Percentiles rank a stretch among this genome's conserved stretches.
These are phyloP conservation scores for Sclerotinia spermophila DNA, from an alignment of 2,329 filamentous ascomycete species.

Conservation along the genomic window DNA sequence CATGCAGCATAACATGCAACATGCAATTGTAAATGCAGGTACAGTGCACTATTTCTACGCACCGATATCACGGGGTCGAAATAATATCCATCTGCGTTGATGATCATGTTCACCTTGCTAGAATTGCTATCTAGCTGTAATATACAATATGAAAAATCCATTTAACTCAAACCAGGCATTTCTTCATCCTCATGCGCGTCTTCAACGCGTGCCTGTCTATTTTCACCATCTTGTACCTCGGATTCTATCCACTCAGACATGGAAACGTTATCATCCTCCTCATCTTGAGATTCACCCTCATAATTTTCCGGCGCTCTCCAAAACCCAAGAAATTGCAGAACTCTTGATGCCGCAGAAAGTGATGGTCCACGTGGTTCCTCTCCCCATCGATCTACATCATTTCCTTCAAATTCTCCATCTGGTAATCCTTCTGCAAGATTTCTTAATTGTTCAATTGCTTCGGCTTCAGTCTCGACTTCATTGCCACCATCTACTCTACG, in stretches of 20 bases:
- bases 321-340: constrained; percentile 26
- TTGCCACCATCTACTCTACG: constrained; percentile 10
- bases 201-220: constrained; percentile 2
- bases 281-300: not conserved
- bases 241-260: not conserved
- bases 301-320: constrained; percentile 21
- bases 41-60: not conserved
- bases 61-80: not conserved
- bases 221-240: not conserved
- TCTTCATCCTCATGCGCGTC: not conserved
- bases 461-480: constrained; percentile 1
- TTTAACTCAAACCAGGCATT: not conserved
- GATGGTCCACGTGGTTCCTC: constrained; percentile 17
- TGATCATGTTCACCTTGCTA: not conserved
- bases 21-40: not conserved
- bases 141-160: not conserved
- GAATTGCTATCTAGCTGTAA: not conserved
- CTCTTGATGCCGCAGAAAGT: constrained; percentile 22
- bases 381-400: constrained; percentile 11
- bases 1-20: not conserved
- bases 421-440: not conserved
- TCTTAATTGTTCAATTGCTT: constrained; percentile 5
- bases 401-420: not conserved
- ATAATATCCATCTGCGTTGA: not conserved
- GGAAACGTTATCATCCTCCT: constrained; percentile 3